These are phyloP conservation scores for Dimargaris cristalligena DNA, from an alignment of 192 early-diverging fungal species.

Conservation along the genomic window DNA sequence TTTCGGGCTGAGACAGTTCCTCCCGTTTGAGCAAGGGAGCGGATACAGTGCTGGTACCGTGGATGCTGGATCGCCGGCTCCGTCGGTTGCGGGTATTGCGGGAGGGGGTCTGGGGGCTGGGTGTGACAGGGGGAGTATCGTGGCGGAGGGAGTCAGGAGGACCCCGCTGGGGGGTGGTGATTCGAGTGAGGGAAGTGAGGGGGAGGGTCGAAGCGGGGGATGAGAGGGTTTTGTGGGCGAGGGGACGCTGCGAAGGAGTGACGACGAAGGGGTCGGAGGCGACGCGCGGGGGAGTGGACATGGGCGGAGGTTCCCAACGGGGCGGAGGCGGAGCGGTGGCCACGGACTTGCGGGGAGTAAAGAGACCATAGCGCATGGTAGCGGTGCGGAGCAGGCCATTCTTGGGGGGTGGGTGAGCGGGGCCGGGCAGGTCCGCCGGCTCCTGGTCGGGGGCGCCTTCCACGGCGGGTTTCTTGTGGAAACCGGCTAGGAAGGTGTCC, in stretches of 20 bases:
- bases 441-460: neutral
- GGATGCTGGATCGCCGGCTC: conserved; percentile 8
- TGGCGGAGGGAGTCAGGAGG: neutral
- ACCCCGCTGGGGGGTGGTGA: neutral
- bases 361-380: neutral
- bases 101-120: neutral
- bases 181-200: neutral
- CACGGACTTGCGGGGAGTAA: neutral
- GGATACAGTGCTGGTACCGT: conserved; percentile 2
- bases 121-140: neutral
- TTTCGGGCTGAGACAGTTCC: neutral
- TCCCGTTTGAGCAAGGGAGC: conserved; percentile 4
- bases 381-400: neutral
- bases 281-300: neutral
- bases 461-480: neutral
- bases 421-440: neutral
- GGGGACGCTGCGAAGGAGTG: neutral
- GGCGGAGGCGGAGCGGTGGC: neutral
- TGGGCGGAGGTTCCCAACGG: neutral
- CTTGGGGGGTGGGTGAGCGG: neutral
- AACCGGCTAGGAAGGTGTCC: neutral
- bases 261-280: neutral
- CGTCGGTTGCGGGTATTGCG: neutral
- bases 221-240: neutral
- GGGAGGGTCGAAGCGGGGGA: neutral